Evolutionary conservation across 768 basidiomycete species (phyloP).

Genomic region (Russula dissimulans): DNA sequence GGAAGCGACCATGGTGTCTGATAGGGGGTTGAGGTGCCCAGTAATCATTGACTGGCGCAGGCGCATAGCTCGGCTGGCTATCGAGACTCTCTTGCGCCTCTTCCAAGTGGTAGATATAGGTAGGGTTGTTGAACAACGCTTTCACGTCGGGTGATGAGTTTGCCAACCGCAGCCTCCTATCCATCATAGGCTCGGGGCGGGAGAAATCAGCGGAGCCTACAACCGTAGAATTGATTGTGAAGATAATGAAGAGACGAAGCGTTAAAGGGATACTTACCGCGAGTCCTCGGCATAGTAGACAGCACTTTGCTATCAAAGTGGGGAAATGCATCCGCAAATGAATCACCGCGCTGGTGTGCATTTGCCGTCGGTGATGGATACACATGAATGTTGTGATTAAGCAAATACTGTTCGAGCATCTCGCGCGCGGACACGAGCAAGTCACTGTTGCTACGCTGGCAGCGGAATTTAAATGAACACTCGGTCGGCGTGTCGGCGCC

Average conservation of each 20-base stretch:
- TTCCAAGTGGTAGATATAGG: slow-evolving; percentile 75
- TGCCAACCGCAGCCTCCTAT: slow-evolving; percentile 70
- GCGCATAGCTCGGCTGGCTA: slow-evolving; percentile 47
- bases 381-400: slow-evolving; percentile 73
- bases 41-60: slow-evolving; percentile 51
- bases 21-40: slow-evolving; percentile 74
- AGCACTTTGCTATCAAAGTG: slow-evolving; percentile 94
- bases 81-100: slow-evolving; percentile 49
- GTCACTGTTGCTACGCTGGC: slow-evolving; percentile 92
- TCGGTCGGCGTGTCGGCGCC: slow-evolving; percentile 55
- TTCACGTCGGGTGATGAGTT: slow-evolving; percentile 93
- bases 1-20: slow-evolving; percentile 35
- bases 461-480: slow-evolving; percentile 90
- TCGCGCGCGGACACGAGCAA: slow-evolving; percentile 85
- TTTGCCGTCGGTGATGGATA: slow-evolving; percentile 75
- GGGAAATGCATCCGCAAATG: slow-evolving; percentile 91
- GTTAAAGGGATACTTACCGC: slow-evolving; percentile 29
- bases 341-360: slow-evolving; percentile 79
- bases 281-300: slow-evolving; percentile 62
- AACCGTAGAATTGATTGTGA: not conserved
- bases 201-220: slow-evolving; percentile 72
- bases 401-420: slow-evolving; percentile 85
- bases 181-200: slow-evolving; percentile 60
- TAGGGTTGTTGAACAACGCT: slow-evolving; percentile 79
- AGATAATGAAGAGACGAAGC: slow-evolving; percentile 13